Conservation (phyloP, 257 asterid genomes). For the Eustoma russellianum region DNA sequence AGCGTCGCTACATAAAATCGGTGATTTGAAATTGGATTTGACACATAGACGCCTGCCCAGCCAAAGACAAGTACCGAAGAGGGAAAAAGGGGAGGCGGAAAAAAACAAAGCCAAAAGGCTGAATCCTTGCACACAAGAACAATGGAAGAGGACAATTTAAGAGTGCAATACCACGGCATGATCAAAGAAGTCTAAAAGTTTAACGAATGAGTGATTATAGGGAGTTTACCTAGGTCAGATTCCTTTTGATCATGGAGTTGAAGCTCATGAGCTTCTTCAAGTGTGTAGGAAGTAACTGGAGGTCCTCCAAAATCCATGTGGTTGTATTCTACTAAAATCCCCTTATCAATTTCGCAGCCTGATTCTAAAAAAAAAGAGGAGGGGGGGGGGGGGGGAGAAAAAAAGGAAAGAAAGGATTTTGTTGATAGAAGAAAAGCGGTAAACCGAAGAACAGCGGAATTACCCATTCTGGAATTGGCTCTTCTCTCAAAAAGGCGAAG, state of each 20-base stretch:
- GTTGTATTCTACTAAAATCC: slow-evolving; percentile 45
- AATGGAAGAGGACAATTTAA: too few relatives aligned
- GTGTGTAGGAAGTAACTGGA: slow-evolving; percentile 50
- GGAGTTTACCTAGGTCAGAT: slow-evolving; percentile 53
- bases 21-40: too few relatives aligned
- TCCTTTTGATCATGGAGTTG: slow-evolving; percentile 45
- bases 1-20: too few relatives aligned
- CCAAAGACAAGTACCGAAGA: too few relatives aligned
- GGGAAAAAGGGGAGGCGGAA: too few relatives aligned
- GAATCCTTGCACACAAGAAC: too few relatives aligned
- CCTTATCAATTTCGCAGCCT: slow-evolving; percentile 55
- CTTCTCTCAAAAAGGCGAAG: slow-evolving; percentile 78
- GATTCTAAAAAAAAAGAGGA: slow-evolving; percentile 29
- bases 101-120: too few relatives aligned
- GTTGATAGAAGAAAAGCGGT: neutral
- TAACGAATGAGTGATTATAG: neutral
- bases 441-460: neutral
- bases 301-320: slow-evolving; percentile 98
- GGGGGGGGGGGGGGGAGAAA: neutral
- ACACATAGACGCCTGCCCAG: too few relatives aligned
- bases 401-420: neutral
- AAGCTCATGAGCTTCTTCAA: slow-evolving; percentile 68
- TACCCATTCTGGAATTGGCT: slow-evolving; percentile 60
- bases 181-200: too few relatives aligned
- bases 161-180: too few relatives aligned